Conservation (phyloP, 2,329 filamentous ascomycete genomes). For the Fusarium sp. region DNA sequence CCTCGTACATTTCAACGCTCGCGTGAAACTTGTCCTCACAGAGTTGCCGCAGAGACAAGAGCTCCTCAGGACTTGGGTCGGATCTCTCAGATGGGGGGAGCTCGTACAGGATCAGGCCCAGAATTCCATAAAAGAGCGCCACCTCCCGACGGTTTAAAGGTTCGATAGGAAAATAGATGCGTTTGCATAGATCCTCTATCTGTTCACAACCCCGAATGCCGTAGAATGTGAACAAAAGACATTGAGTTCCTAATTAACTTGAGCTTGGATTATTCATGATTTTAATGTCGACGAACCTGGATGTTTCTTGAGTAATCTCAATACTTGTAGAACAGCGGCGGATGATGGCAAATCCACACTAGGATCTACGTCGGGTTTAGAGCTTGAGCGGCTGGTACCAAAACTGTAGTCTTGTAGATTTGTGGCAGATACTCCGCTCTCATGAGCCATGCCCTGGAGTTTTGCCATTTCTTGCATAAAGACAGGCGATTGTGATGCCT, state of each 20-base stretch:
- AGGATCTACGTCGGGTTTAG: too few species aligned
- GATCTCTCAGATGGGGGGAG: neutral
- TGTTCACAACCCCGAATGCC: neutral
- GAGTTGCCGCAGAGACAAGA: neutral
- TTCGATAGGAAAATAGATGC: constrained; percentile 1
- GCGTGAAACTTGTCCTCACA: neutral
- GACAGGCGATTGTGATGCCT: neutral
- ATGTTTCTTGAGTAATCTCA: too few species aligned
- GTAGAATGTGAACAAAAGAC: neutral
- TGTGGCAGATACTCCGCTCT: neutral
- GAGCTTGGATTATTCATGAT: neutral
- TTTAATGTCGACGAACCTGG: too few species aligned
- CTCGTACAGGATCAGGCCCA: neutral
- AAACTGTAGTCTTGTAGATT: constrained; percentile 1
- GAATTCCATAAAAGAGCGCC: neutral
- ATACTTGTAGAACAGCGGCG: neutral
- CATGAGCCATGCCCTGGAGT: neutral
- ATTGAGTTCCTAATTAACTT: neutral
- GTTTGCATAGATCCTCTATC: neutral
- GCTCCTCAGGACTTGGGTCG: neutral
- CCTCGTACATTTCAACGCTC: neutral
- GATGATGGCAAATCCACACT: neutral
- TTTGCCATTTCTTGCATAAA: neutral
- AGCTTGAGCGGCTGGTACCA: neutral
- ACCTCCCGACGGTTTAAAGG: neutral